phyloP scores from a whole-genome alignment of 2,329 filamentous ascomycete species.

The Curvularia hawaiiensis region DNA sequence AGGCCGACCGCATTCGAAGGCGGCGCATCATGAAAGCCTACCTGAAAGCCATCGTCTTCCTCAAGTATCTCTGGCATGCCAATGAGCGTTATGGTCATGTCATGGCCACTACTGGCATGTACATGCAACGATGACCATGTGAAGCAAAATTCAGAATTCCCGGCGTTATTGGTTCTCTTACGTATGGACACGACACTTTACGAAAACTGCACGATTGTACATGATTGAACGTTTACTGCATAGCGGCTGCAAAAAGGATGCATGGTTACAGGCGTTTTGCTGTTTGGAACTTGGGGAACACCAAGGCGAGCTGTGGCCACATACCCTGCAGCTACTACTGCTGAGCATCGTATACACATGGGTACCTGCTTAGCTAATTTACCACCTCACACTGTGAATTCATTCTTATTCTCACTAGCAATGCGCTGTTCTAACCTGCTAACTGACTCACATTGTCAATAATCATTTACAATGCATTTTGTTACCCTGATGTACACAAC shows the following conservation, averaged over 20 bases:
- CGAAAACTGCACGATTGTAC: slow-evolving; percentile 3
- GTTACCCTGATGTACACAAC: not conserved
- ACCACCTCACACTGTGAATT: not conserved
- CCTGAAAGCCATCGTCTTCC: slow-evolving; percentile 32
- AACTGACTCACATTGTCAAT: not conserved
- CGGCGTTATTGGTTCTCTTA: not conserved
- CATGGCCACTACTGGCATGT: slow-evolving; percentile 34
- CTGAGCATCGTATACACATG: not conserved
- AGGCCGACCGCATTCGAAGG: slow-evolving; percentile 30
- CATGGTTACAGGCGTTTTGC: slow-evolving; percentile 12
- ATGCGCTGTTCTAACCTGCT: not conserved
- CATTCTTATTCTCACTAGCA: not conserved
- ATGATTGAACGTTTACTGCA: slow-evolving; percentile 8
- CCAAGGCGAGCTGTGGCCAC: not conserved
- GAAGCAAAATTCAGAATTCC: not conserved
- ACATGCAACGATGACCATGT: slow-evolving; percentile 28
- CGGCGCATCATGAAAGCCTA: slow-evolving; percentile 28
- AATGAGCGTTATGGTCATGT: slow-evolving; percentile 34
- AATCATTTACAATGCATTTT: not conserved
- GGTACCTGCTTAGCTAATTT: not conserved
- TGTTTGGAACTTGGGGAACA: not conserved
- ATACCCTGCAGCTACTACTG: not conserved
- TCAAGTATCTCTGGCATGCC: slow-evolving; percentile 30
- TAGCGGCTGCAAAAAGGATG: slow-evolving; percentile 7
- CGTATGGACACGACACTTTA: not conserved